A percentile compares a stretch with the other conserved stretches of the same genome.
Evolutionary conservation across 306 rosid genomes (phyloP).

Genomic region (Lupinus albus): DNA sequence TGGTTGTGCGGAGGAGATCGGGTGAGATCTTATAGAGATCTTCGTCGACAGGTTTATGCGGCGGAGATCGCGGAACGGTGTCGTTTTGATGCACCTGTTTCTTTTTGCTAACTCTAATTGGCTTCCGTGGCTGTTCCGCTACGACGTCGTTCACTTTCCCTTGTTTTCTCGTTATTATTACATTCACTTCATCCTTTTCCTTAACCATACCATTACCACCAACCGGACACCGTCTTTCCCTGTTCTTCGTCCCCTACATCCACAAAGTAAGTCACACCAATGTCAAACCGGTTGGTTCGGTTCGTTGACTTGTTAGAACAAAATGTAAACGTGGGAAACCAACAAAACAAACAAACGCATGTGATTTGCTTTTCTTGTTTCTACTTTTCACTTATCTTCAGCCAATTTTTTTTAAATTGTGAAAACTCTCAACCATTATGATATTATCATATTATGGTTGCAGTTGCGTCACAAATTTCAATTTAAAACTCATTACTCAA

Average conservation of each 20-base stretch:
- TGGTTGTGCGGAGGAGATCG: constrained; percentile 58
- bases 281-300: background rate
- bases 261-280: background rate
- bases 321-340: background rate
- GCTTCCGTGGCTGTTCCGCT: constrained; percentile 48
- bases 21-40: constrained; percentile 88
- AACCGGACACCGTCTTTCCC: constrained; percentile 47
- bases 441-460: too few relatives aligned
- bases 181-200: constrained; percentile 41
- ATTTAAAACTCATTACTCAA: too few relatives aligned
- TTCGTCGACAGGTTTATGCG: constrained; percentile 64
- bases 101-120: constrained; percentile 2
- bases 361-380: background rate
- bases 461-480: too few relatives aligned
- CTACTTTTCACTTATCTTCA: background rate
- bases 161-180: constrained; percentile 24
- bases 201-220: background rate
- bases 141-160: constrained; percentile 57
- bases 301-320: background rate
- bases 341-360: background rate
- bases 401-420: too few relatives aligned
- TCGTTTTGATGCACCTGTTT: constrained; percentile 1
- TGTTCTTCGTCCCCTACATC: constrained; percentile 37
- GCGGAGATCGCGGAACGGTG: constrained; percentile 38
- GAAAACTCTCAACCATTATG: too few relatives aligned